Base-by-base conservation (phyloP, 2,329 filamentous ascomycete species). In the Pleurostoma richardsiae region DNA sequence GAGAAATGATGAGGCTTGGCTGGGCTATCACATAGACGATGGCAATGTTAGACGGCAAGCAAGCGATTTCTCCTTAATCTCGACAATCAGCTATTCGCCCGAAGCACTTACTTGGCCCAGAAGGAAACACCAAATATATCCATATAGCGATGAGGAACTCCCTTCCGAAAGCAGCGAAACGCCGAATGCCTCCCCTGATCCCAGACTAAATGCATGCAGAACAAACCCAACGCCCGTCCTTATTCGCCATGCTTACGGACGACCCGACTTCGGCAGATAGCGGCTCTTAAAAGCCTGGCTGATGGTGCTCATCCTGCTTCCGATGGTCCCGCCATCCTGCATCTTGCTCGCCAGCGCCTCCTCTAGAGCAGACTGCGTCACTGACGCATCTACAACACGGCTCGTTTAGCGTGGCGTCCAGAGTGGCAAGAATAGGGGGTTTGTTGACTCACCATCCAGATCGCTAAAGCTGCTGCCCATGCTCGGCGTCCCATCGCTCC, bases 391-490 rank as follows among this genome's bases (percentile, higher is more conserved):
- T 88, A n/a, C 39, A 19, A 27, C 36, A 10, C 10, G 27, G 28
- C 8, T 6, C 19, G 44, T 51, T 19, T 30, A 52, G 49, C 11
- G 33, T 49, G 29, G 47, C 55, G 19, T 43, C 41, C 47, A 45
- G 50, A 26, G 6, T 43, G 43, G 43, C 30, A 7, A 43, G 45
- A 42, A 43, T 10, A 39, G 41, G 46, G 28, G 10, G 31, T 10
- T 47, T 10, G 33, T 40, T 8, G 29, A 55, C 63, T 49, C 70
- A 80, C 86, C 87, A 61, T 92, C 88, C 40, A 95, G 74, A 68
- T 94, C 89, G 65, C 87, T 92, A 58, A 90, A 94, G 56, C 87
- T 91, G 62, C 88, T 92, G 1, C 88, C 86, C 82, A 90, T 90
- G 56, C 86, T 90, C 2, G 85, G 86, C 10, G 83, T 85, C 10